Evolutionary conservation across 2,329 filamentous ascomycete species (phyloP), one percentile per base, ranked within the genome.

Genomic region (Claviceps purpurea): DNA sequence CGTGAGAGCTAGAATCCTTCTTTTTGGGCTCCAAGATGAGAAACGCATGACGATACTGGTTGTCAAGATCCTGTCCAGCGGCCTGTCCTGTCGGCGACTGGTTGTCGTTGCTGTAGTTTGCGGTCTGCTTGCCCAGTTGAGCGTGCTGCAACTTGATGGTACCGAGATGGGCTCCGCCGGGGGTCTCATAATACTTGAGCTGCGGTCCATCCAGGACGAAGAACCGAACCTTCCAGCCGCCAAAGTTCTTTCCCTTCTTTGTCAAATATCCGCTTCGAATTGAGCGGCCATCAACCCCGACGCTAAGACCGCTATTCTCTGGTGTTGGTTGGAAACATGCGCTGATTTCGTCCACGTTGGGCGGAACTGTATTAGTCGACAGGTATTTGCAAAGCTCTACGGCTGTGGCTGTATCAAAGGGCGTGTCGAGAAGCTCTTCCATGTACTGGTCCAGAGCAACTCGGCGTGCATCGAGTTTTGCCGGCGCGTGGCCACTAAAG

Each of bases 201-300:
- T 50, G 50, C n/a, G 77, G 76, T 0, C 78, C 77, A 50, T 81
- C 77, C 13, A 81, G 70, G 22, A 80, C 69, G 61, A 83, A 84
- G 62, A 80, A 82, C 38, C 80, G 71, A 11, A 89, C 90, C 69
- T 98, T 98, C 93, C 93, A 98, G 48, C 93, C 93, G 50, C 93
- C 93, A 70, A 98, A 98, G 62, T 97, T 97, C 74, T 98, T 98
- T 48, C 93, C 93, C 59, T 87, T 81, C 72, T 98, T 98, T 2
- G 93, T 97, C 49, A 98, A 72, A 66, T 97, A 98, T 8, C 93
- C 93, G 63, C 84, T 90, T 62, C 88, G 89, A 54, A 83, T 76
- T 8, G 85, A 81, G 48, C 82, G 80, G 3, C 82, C 81, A 59
- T 84, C 80, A 5, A 80, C 74, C 0, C 81, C 79, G 3, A 72